These are phyloP conservation scores for Micractinium conductrix DNA, from an alignment of 139 green algal genomes.

Conservation along the genomic window DNA sequence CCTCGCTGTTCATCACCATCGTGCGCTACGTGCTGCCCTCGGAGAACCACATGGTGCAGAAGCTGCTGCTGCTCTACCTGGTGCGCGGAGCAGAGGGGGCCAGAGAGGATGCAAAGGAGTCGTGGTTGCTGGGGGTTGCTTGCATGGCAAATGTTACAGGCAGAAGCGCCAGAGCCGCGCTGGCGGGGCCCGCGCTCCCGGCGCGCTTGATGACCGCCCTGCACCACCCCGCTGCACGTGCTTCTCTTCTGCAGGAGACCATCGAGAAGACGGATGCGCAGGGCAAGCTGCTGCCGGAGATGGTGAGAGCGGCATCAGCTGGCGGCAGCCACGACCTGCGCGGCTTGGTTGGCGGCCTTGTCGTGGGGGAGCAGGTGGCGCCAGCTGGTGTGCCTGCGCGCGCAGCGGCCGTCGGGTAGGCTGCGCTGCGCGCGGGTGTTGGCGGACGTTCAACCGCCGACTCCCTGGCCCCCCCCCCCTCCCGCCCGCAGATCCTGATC, in stretches of 20 bases:
- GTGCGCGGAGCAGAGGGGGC: slow-evolving; percentile 47
- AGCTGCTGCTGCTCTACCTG: slow-evolving; percentile 98
- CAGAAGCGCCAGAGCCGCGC: not conserved
- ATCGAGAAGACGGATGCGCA: slow-evolving; percentile 97
- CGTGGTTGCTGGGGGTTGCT: not conserved
- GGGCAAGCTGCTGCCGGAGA: slow-evolving; percentile 98
- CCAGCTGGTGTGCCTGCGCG: too few relatives aligned
- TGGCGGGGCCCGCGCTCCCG: not conserved
- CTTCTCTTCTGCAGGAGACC: slow-evolving; percentile 79
- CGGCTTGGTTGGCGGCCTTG: not conserved
- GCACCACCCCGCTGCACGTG: not conserved
- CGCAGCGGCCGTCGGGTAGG: too few relatives aligned
- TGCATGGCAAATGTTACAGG: not conserved
- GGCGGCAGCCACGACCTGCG: too few relatives aligned
- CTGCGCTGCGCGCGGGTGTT: not conserved
- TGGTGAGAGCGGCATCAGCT: slow-evolving; percentile 88
- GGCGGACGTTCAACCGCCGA: not conserved
- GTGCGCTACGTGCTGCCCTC: slow-evolving; percentile 98
- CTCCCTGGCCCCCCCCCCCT: not conserved
- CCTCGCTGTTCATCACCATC: slow-evolving; percentile 98
- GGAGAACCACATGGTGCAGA: slow-evolving; percentile 98
- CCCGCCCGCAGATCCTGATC: slow-evolving; percentile 92
- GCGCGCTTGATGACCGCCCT: not conserved
- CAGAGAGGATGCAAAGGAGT: not conserved
- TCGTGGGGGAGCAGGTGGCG: too few relatives aligned